Evolutionary conservation across 179 eudicot species (phyloP).

Genomic region (Drosera spatulata): DNA sequence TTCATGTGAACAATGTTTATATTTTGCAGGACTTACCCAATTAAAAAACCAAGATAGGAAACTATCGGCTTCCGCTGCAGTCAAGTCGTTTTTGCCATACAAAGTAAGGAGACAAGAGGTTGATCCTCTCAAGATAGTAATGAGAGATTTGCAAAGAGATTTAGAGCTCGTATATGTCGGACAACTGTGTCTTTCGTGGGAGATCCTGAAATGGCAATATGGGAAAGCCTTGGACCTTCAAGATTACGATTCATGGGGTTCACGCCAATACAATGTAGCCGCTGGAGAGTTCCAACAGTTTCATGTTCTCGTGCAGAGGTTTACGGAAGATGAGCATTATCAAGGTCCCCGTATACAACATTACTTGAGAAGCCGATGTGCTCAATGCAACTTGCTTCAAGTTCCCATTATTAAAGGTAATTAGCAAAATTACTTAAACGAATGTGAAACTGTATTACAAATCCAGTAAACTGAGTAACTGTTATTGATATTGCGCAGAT

Average conservation of each 20-base stretch:
- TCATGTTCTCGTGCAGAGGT: conserved; percentile 64
- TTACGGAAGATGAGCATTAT: conserved; percentile 70
- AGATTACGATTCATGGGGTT: conserved; percentile 31
- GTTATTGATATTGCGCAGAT: conserved; percentile 7
- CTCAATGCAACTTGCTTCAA: conserved; percentile 43
- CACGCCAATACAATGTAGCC: conserved; percentile 43
- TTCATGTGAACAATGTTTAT: background rate
- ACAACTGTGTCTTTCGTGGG: conserved; percentile 83
- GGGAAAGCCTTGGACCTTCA: conserved; percentile 42
- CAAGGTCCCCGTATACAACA: conserved; percentile 63
- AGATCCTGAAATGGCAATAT: conserved; percentile 68
- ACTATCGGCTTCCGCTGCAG: conserved; percentile 18
- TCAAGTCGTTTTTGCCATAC: conserved; percentile 33
- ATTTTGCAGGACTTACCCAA: conserved; percentile 43
- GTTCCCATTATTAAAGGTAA: conserved; percentile 74
- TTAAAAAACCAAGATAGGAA: conserved; percentile 56
- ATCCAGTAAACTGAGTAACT: background rate
- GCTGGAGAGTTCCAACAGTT: conserved; percentile 81
- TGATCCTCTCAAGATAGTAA: conserved; percentile 48
- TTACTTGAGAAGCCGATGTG: conserved; percentile 48
- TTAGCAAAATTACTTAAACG: too few relatives aligned
- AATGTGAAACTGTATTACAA: background rate
- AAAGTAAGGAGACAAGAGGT: conserved; percentile 44
- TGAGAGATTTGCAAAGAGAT: conserved; percentile 41
- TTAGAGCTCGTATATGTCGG: conserved; percentile 72